phyloP scores from a whole-genome alignment of 805 yeast genomes.

The Saccharomycopsis vini region DNA sequence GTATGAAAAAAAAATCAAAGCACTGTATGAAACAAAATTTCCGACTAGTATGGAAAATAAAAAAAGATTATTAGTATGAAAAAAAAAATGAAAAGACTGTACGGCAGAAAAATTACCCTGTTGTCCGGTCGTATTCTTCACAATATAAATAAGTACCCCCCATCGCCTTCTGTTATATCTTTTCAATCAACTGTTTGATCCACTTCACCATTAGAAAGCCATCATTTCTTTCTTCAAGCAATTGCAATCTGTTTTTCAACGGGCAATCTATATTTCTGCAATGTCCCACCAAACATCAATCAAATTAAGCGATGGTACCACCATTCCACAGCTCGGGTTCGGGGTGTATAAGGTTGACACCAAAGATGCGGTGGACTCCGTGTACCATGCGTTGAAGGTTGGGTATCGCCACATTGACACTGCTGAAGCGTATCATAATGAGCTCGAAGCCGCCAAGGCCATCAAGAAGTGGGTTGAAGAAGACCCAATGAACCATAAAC shows the following conservation, averaged over 20 bases:
- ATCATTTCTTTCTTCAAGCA: neutral
- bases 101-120: neutral
- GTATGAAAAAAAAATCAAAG: too few species aligned
- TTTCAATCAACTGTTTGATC: neutral
- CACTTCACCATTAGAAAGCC: neutral
- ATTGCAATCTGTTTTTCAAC: neutral
- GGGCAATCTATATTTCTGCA: neutral
- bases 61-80: too few species aligned
- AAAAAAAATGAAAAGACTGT: too few species aligned
- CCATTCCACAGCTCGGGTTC: slow-evolving; percentile 47
- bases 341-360: slow-evolving; percentile 43
- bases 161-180: neutral
- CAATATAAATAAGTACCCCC: neutral
- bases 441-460: slow-evolving; percentile 50
- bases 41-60: too few species aligned
- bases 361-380: slow-evolving; percentile 33
- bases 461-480: slow-evolving; percentile 44
- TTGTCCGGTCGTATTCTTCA: neutral
- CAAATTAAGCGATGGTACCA: slow-evolving; percentile 41
- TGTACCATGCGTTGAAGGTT: slow-evolving; percentile 44
- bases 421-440: slow-evolving; percentile 59
- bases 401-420: slow-evolving; percentile 74
- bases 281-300: neutral
- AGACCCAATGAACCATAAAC: slow-evolving; percentile 26
- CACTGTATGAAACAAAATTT: too few species aligned